A percentile compares a stretch with the other conserved stretches of the same genome.
These are phyloP conservation scores for Musa troglodytarum DNA, from an alignment of 176 grass and related monocot species.

Conservation along the genomic window DNA sequence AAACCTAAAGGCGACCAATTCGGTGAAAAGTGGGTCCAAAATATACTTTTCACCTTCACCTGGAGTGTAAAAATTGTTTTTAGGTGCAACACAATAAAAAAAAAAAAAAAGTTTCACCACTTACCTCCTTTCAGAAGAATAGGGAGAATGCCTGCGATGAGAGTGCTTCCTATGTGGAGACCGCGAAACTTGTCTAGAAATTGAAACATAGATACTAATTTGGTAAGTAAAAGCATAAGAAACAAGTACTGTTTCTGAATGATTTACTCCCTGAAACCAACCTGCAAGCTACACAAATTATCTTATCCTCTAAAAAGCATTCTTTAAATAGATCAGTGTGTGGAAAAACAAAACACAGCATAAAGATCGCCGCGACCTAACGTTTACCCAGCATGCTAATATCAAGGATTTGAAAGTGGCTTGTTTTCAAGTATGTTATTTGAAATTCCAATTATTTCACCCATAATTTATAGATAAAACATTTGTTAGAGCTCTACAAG, in stretches of 20 bases:
- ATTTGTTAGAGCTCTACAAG: no score
- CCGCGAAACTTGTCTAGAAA: conserved; percentile 89
- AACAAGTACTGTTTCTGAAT: conserved; percentile 38
- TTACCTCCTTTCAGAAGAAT: conserved; percentile 60
- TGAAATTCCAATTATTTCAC: not conserved
- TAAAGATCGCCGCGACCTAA: not conserved
- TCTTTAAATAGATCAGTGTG: not conserved
- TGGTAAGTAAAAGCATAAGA: conserved; percentile 59
- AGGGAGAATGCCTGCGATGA: conserved; percentile 78
- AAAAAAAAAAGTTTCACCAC: conserved; percentile 30
- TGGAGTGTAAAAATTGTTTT: conserved; percentile 5
- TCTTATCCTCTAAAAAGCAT: not conserved
- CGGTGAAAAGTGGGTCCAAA: not conserved
- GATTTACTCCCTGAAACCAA: conserved; percentile 36
- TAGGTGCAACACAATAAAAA: conserved; percentile 3
- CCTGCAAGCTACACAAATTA: conserved; percentile 32
- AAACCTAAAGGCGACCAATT: not conserved
- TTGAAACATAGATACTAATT: conserved; percentile 63
- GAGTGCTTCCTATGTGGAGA: conserved; percentile 92
- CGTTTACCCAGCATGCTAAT: not conserved
- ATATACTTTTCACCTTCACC: conserved; percentile 3
- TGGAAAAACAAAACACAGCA: not conserved
- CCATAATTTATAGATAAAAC: no score
- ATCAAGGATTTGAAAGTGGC: not conserved
- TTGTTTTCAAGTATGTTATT: not conserved